phyloP scores from a whole-genome alignment of 2,329 filamentous ascomycete species.

The Colletotrichum sp. region DNA sequence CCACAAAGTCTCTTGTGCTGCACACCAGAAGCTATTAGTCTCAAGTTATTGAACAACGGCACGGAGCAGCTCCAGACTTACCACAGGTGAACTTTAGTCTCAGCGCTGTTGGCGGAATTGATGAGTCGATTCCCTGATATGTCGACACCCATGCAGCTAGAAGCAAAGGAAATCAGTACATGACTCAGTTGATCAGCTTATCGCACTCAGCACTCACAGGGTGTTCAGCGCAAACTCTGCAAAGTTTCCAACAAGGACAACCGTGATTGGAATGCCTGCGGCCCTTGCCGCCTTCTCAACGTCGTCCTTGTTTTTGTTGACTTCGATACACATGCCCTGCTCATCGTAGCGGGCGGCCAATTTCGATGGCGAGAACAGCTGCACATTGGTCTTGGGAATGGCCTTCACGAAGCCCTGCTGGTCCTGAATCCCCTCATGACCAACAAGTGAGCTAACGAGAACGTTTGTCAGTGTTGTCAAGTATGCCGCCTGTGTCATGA shows the following conservation, averaged over 20 bases:
- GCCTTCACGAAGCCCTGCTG: slow-evolving; percentile 31
- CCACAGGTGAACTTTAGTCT: background rate
- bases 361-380: slow-evolving; percentile 33
- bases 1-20: slow-evolving; percentile 32
- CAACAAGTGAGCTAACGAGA: slow-evolving; percentile 20
- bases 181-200: too few relatives aligned
- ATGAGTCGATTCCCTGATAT: background rate
- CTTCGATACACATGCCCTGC: slow-evolving; percentile 23
- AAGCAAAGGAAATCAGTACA: background rate
- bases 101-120: background rate
- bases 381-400: slow-evolving; percentile 29
- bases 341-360: slow-evolving; percentile 27
- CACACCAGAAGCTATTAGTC: fast-evolving
- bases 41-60: fast-evolving
- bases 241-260: slow-evolving; percentile 28
- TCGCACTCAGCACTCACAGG: background rate
- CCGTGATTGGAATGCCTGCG: slow-evolving; percentile 26
- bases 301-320: slow-evolving; percentile 27
- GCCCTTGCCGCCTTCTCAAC: slow-evolving; percentile 26
- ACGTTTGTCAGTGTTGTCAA: background rate
- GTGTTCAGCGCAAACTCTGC: slow-evolving; percentile 29
- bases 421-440: slow-evolving; percentile 24
- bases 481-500: fast-evolving
- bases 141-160: background rate
- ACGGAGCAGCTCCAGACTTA: background rate